Base-by-base conservation (phyloP, 2,329 filamentous ascomycete genomes). In the Fusarium protoensiforme region DNA sequence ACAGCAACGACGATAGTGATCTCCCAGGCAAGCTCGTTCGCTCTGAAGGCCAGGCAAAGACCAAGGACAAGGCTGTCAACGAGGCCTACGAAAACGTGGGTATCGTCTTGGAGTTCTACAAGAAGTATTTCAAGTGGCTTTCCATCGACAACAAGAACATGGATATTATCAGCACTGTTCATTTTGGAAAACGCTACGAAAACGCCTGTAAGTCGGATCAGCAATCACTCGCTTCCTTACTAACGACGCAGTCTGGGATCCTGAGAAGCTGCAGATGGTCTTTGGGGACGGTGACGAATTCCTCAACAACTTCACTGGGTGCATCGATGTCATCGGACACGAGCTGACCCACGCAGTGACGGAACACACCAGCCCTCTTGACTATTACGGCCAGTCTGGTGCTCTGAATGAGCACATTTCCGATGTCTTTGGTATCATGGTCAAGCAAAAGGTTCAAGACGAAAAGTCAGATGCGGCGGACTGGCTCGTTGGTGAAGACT, bases 391-490 rank as follows among this genome's bases (percentile, higher is more conserved):
- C 39, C 85, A 90, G 76, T 80, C 85, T 16, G 88, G 88, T 20
- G 88, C 88, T 16, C 81, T 90, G 41, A 90, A 90, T 67, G 88
- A 90, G 78, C 86, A 88, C 71, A 73, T 90, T 35, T 86, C 88
- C 0, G 88, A 90, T 71, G 85, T 86, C 2, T 90, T 90, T 73
- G 88, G 87, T 66, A 85, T 87, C 78, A 89, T 90, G 86, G 80
- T 87, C 67, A 88, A 90, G 81, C 88, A 90, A 78, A 84, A 83
- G 72, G 82, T 83, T 10, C 81, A 87, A 61, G 69, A 87, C 24
- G 83, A 86, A 73, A 84, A 80, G 11, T 81, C 85, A 1, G 81
- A 81, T 5, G 79, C 83, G 10, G 86, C 87, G 4, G 86, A 89
- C 76, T 90, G 88, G 88, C 81, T 89, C 4, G 85, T 89, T 57